These are phyloP conservation scores for Phytophthora colocasiae DNA, from an alignment of 352 stramenopile species.

Conservation along the genomic window DNA sequence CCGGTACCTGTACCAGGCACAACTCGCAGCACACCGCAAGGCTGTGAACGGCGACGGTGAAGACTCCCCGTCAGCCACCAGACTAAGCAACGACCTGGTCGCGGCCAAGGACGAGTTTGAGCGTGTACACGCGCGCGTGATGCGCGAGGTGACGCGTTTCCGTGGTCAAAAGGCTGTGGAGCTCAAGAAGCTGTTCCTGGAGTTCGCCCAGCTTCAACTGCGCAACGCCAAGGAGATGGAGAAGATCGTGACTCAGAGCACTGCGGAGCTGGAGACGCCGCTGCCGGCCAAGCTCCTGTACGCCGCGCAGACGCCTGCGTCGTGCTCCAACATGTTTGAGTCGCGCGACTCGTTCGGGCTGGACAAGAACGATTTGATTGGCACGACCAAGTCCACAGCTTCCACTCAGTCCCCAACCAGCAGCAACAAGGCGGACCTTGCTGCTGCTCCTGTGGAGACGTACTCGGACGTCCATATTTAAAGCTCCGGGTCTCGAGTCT, in stretches of 20 bases:
- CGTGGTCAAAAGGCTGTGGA: slow-evolving; percentile 76
- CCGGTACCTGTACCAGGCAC: slow-evolving; percentile 79
- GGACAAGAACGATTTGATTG: slow-evolving; percentile 46
- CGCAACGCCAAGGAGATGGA: slow-evolving; percentile 61
- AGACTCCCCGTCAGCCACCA: slow-evolving; percentile 37
- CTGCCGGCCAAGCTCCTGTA: slow-evolving; percentile 51
- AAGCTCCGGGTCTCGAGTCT: slow-evolving; percentile 7
- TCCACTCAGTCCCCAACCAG: slow-evolving; percentile 37
- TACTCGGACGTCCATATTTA: slow-evolving; percentile 71
- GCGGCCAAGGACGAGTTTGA: slow-evolving; percentile 81
- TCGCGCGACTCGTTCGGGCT: slow-evolving; percentile 50
- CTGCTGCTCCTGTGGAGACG: slow-evolving; percentile 25
- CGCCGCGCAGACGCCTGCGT: slow-evolving; percentile 42
- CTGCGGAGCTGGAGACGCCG: slow-evolving; percentile 48
- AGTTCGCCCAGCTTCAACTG: slow-evolving; percentile 70
- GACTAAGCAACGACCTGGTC: slow-evolving; percentile 58
- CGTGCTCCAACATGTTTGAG: slow-evolving; percentile 43
- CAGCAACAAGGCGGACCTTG: slow-evolving; percentile 30
- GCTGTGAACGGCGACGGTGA: slow-evolving; percentile 34
- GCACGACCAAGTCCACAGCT: slow-evolving; percentile 32
- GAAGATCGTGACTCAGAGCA: slow-evolving; percentile 55
- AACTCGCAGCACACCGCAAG: slow-evolving; percentile 59
- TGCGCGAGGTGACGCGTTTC: slow-evolving; percentile 77
- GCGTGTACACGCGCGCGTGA: slow-evolving; percentile 76
- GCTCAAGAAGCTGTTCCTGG: slow-evolving; percentile 74